Conservation (phyloP, 495 filamentous ascomycete species). For the Neurospora hispaniola region DNA sequence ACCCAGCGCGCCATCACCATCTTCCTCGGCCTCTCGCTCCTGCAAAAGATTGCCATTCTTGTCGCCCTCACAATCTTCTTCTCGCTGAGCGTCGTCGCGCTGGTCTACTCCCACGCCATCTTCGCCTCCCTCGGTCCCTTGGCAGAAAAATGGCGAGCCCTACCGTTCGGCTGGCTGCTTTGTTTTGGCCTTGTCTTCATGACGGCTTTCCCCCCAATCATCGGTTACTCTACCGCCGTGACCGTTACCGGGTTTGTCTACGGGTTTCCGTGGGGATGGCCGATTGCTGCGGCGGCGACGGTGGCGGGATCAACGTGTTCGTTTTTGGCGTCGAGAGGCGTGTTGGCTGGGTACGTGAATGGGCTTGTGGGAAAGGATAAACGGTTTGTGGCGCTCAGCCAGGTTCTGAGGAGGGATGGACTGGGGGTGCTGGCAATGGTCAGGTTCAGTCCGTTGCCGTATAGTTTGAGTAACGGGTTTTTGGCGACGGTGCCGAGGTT, state of each 20-base stretch:
- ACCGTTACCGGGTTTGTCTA: constrained; percentile 89
- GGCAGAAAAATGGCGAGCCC: constrained; percentile 61
- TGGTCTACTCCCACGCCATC: constrained; percentile 66
- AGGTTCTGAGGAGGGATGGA: constrained; percentile 67
- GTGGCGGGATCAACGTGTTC: constrained; percentile 61
- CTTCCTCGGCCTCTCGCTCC: constrained; percentile 38
- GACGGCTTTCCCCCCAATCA: constrained; percentile 78
- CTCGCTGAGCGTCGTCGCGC: constrained; percentile 51
- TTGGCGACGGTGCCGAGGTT: constrained; percentile 89
- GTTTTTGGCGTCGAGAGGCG: constrained; percentile 67
- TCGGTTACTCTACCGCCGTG: constrained; percentile 82
- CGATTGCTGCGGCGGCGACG: constrained; percentile 69
- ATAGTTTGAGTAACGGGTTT: constrained; percentile 87
- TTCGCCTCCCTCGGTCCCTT: constrained; percentile 61
- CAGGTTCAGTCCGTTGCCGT: constrained; percentile 85
- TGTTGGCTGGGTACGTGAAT: constrained; percentile 68
- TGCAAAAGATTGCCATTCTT: constrained; percentile 46
- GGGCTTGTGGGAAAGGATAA: constrained; percentile 71
- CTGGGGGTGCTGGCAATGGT: constrained; percentile 88
- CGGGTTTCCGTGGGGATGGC: constrained; percentile 85
- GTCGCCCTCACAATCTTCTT: constrained; percentile 38
- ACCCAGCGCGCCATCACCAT: constrained; percentile 16
- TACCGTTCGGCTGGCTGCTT: constrained; percentile 62
- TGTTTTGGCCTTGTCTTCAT: constrained; percentile 68
- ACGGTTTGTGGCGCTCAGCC: constrained; percentile 52